Evolutionary conservation across 257 asterid genomes (phyloP), one percentile per base, ranked within the genome.

Genomic region (Jacaranda mimosifolia): DNA sequence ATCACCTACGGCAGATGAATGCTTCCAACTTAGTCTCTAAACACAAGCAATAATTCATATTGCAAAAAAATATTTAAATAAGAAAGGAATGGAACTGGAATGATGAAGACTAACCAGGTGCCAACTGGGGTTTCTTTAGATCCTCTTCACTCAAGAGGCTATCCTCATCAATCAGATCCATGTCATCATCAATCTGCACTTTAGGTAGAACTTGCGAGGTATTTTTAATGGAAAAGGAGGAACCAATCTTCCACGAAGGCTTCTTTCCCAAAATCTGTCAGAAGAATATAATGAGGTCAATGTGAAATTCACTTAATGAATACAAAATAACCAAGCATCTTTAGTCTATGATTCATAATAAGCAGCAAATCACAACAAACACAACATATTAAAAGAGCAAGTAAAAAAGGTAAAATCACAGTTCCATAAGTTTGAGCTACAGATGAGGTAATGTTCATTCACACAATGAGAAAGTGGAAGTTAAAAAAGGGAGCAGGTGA

Each of bases 81-180:
- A 26, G 32, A 26, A 26, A 26, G 32, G 32, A 26, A 26, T 26
- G 32, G 32, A 26, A 26, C 32, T 26, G 32, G 32, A 60, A 55
- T 19, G 4, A 74, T 58, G 58, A 65, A 36, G 57, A 76, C 86
- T 81, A 79, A 93, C 99, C 94, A 58, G 86, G 74, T 69, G 92
- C 95, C 62, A 90, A 78, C 68, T 90, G 88, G 59, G 98, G 97
- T 86, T 92, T 93, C 90, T 90, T 90, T 81, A 91, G 79, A 82
- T 93, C 98, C 68, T 96, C 99, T 75, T 96, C 98, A 9, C 86
- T 96, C 64, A 96, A 85, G 70, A 96, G 97, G 87, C 96, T 93
- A 83, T 96, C 99, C 85, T 93, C 99, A 80, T 93, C 97, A 73
- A 96, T 96, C 81, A 96, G 84, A 80, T 93, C 98, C 73, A 79